phyloP scores from a whole-genome alignment of 257 asterid genomes.

The Avicennia marina region DNA sequence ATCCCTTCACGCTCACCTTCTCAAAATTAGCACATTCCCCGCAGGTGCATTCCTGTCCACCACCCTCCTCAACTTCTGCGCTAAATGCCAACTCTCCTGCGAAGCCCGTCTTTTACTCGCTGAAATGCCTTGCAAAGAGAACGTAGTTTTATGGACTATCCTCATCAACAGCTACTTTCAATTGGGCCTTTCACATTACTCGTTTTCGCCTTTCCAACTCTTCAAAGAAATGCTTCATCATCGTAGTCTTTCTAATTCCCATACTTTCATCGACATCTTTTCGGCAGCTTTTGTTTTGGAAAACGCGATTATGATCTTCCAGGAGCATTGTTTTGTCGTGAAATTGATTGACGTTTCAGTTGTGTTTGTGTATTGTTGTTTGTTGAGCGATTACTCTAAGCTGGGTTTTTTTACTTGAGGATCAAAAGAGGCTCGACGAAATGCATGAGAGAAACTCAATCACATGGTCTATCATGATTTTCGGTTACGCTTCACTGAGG shows the following conservation, averaged over 20 bases:
- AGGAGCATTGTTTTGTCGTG: conserved; percentile 46
- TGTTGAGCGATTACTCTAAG: conserved; percentile 57
- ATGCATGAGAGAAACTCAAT: conserved; percentile 68
- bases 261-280: conserved; percentile 64
- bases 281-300: conserved; percentile 42
- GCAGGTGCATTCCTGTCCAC: conserved; percentile 46
- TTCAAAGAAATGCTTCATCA: conserved; percentile 46
- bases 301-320: conserved; percentile 37
- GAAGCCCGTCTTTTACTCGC: conserved; percentile 51
- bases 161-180: conserved; percentile 73
- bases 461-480: conserved; percentile 82
- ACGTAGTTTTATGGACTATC: conserved; percentile 60
- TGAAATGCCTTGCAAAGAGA: conserved; percentile 44
- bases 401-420: conserved; percentile 42
- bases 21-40: conserved; percentile 44
- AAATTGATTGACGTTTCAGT: conserved; percentile 38
- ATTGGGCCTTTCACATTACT: conserved; percentile 29
- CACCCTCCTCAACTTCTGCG: conserved; percentile 60
- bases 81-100: conserved; percentile 53
- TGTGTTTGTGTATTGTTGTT: conserved; percentile 62
- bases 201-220: conserved; percentile 43
- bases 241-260: conserved; percentile 47
- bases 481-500: conserved; percentile 61
- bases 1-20: conserved; percentile 62
- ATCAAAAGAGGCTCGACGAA: conserved; percentile 61